These are phyloP conservation scores for Termitomyces sp. DNA, from an alignment of 768 basidiomycete species.

Conservation along the genomic window DNA sequence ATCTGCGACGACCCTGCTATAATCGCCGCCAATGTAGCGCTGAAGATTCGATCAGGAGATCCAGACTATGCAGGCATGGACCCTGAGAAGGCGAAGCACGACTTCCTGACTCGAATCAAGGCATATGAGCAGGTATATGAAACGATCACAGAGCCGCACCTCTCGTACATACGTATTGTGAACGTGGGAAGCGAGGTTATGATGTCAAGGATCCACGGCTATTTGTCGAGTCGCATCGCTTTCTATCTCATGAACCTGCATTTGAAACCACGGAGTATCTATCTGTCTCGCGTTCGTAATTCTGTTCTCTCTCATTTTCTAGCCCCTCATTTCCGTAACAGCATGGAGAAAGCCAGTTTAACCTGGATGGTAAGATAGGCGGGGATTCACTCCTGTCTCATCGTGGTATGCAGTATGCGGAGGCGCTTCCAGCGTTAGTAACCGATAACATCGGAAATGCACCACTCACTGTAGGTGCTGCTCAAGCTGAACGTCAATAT, in stretches of 20 bases:
- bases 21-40: conserved; percentile 92
- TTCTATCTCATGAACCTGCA: conserved; percentile 99
- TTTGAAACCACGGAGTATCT: conserved; percentile 93
- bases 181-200: conserved; percentile 92
- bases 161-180: conserved; percentile 86
- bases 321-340: conserved; percentile 24
- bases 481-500: not conserved
- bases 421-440: conserved; percentile 81
- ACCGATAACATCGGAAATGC: conserved; percentile 88
- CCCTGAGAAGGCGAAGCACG: conserved; percentile 76
- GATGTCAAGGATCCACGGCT: conserved; percentile 84
- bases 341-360: conserved; percentile 98
- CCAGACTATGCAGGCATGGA: conserved; percentile 94
- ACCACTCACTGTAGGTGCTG: conserved; percentile 63
- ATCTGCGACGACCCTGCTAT: conserved; percentile 90
- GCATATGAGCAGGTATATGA: conserved; percentile 96
- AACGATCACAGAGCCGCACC: conserved; percentile 85
- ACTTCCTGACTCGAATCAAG: conserved; percentile 87
- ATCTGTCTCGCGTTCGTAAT: conserved; percentile 79
- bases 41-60: conserved; percentile 95
- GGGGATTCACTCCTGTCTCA: conserved; percentile 90
- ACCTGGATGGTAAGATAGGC: conserved; percentile 94
- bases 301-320: not conserved
- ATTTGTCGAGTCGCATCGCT: conserved; percentile 93
- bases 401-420: conserved; percentile 80